phyloP scores from a whole-genome alignment of 768 basidiomycete species.

The Cystofilobasidium bisporidii region DNA sequence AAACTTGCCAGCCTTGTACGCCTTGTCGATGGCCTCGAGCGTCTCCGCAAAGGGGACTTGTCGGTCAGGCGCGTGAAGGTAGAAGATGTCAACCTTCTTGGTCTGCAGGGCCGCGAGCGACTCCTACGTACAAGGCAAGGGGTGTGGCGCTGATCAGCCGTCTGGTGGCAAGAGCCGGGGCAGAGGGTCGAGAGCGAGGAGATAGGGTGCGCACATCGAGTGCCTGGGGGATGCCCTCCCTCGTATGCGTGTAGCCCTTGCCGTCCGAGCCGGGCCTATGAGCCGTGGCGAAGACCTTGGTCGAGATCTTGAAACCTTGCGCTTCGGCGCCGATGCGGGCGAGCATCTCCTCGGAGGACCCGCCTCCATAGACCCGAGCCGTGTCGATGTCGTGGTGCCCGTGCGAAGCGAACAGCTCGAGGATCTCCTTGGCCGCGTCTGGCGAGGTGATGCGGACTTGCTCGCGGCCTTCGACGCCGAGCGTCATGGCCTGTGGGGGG shows the following conservation, averaged over 20 bases:
- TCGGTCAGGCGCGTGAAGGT: slow-evolving; percentile 44
- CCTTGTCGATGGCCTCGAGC: slow-evolving; percentile 45
- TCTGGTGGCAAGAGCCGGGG: neutral
- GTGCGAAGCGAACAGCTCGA: slow-evolving; percentile 50
- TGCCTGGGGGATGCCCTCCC: too few species aligned
- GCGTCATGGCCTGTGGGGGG: neutral
- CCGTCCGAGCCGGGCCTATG: too few species aligned
- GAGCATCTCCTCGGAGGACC: slow-evolving; percentile 43
- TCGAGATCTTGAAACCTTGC: slow-evolving; percentile 29
- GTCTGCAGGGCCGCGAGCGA: slow-evolving; percentile 46
- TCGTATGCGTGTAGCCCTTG: too few species aligned
- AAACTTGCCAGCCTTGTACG: slow-evolving; percentile 50
- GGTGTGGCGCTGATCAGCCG: slow-evolving; percentile 35
- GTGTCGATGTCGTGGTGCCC: slow-evolving; percentile 51
- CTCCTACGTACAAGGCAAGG: slow-evolving; percentile 37
- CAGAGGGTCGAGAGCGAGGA: neutral
- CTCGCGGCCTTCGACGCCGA: neutral
- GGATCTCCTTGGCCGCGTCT: slow-evolving; percentile 43
- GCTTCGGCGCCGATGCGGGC: slow-evolving; percentile 43
- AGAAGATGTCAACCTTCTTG: slow-evolving; percentile 47
- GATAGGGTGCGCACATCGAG: neutral
- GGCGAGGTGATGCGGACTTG: slow-evolving; percentile 33
- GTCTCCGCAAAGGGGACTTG: slow-evolving; percentile 34
- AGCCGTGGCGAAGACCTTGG: too few species aligned
- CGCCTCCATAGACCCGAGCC: slow-evolving; percentile 32